Evolutionary conservation across 805 yeast genomes (phyloP), one percentile per base, ranked within the genome.

Genomic region (Teunomyces gatunensis): DNA sequence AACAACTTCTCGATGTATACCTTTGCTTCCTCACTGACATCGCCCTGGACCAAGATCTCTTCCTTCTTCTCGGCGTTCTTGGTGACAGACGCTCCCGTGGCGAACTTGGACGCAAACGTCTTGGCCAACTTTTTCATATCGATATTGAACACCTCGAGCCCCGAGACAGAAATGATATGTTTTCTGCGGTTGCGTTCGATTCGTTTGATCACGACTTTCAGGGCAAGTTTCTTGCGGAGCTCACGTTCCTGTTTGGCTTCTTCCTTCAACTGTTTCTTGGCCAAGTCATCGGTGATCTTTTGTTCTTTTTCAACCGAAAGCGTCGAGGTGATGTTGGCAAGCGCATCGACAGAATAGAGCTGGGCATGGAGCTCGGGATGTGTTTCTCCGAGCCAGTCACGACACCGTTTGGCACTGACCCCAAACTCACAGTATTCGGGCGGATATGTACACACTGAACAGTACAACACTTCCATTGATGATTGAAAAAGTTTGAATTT

Each of bases 381-480:
- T 43, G 76, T 71, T 35, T 78, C 81, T 48, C 78, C 71, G 39
- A 92, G 75, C 96, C 97, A 89, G 18, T 78, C 81, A 58, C 87
- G 89, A 70, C 98, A 91, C 61, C 88, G 81, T 61, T 84, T 85
- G 66, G 87, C 77, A 23, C 83, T 71, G 40, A 86, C 87, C 10
- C 96, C 94, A 62, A 91, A 91, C 63, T 92, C 97, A 71, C 98
- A 91, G 69, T 84, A 91, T 67, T 80, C 96, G 3, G 89, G 89
- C n/a, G 96, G 96, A 61, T 79, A 84, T 1, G 89, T 69, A 63
- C 96, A 89, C 11, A 88, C 79, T 4, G 81, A 89, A 64, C 96
- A 89, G 69, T 89, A 89, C 12, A 77, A 59, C 17, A 65, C 54
- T 53, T 66, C 68, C 15, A 70, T 46, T 69, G 15, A 23, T 50